phyloP scores from a whole-genome alignment of 176 grass and related monocot species.

The Paspalum notatum region DNA sequence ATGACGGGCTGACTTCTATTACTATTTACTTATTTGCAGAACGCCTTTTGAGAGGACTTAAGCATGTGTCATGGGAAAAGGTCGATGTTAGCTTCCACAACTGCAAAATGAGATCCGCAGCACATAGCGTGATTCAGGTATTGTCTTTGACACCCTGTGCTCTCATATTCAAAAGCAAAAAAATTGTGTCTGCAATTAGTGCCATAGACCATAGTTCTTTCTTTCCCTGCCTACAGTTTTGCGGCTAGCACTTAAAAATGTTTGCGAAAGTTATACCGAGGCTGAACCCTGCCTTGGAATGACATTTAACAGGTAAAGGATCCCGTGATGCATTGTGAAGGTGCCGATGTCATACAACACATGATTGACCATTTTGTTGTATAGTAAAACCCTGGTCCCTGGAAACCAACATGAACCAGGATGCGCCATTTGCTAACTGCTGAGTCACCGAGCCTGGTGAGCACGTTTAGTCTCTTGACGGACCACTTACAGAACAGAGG shows the following conservation, averaged over 20 bases:
- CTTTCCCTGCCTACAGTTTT: not conserved
- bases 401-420: constrained; percentile 35
- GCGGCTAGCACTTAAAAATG: not conserved
- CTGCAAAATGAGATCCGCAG: constrained; percentile 75
- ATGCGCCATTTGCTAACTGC: constrained; percentile 33
- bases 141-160: not conserved
- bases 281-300: constrained; percentile 12
- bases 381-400: constrained; percentile 24
- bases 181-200: not conserved
- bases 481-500: constrained; percentile 20
- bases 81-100: constrained; percentile 94
- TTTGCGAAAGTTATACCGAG: constrained; percentile 27
- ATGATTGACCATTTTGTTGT: constrained; percentile 77
- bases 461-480: constrained; percentile 28
- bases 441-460: constrained; percentile 46
- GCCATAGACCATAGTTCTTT: not conserved
- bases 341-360: constrained; percentile 85
- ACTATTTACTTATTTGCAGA: constrained; percentile 65
- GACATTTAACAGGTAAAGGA: constrained; percentile 71
- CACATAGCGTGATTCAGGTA: constrained; percentile 97
- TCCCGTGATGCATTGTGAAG: constrained; percentile 71
- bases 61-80: constrained; percentile 91
- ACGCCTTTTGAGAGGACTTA: constrained; percentile 73
- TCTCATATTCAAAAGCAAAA: constrained; percentile 23
- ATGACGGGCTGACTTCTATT: constrained; percentile 22